Conservation (phyloP, 1,139 yeast species). For the Pichia cactophila region DNA sequence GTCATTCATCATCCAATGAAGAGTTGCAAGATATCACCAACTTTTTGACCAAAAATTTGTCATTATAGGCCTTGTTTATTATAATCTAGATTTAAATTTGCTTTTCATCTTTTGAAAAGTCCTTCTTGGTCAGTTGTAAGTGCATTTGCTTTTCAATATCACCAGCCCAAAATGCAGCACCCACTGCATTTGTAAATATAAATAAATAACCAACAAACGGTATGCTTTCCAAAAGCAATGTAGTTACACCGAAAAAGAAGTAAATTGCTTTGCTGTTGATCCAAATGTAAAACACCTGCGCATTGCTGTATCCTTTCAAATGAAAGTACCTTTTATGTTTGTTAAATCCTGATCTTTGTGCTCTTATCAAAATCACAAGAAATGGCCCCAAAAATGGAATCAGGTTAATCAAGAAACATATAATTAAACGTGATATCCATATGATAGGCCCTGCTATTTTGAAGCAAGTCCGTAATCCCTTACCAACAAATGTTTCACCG, state of each 20-base stretch:
- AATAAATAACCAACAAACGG: slow-evolving; percentile 58
- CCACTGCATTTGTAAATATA: slow-evolving; percentile 58
- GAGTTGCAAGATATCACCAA: slow-evolving; percentile 54
- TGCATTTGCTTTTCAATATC: slow-evolving; percentile 23
- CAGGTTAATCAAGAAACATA: slow-evolving; percentile 36
- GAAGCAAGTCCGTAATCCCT: slow-evolving; percentile 24
- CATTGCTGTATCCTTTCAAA: slow-evolving; percentile 45
- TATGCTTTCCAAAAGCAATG: slow-evolving; percentile 50
- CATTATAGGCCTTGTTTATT: neutral
- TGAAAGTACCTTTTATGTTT: slow-evolving; percentile 56
- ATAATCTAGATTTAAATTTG: neutral
- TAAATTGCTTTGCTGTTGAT: slow-evolving; percentile 16
- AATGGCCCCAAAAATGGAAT: slow-evolving; percentile 61
- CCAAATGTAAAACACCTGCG: slow-evolving; percentile 30
- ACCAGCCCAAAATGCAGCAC: slow-evolving; percentile 67
- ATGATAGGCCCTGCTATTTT: slow-evolving; percentile 26
- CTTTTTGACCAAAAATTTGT: slow-evolving; percentile 33
- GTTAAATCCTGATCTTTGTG: slow-evolving; percentile 51
- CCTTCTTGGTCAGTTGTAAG: neutral
- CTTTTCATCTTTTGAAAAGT: neutral
- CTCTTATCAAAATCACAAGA: slow-evolving; percentile 44
- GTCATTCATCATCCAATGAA: slow-evolving; percentile 59
- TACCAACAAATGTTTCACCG: slow-evolving; percentile 31
- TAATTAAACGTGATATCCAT: slow-evolving; percentile 30
- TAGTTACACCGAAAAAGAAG: slow-evolving; percentile 46